Evolutionary conservation across 2,329 filamentous ascomycete species (phyloP).

Genomic region (Cadophora luteo-olivacea): DNA sequence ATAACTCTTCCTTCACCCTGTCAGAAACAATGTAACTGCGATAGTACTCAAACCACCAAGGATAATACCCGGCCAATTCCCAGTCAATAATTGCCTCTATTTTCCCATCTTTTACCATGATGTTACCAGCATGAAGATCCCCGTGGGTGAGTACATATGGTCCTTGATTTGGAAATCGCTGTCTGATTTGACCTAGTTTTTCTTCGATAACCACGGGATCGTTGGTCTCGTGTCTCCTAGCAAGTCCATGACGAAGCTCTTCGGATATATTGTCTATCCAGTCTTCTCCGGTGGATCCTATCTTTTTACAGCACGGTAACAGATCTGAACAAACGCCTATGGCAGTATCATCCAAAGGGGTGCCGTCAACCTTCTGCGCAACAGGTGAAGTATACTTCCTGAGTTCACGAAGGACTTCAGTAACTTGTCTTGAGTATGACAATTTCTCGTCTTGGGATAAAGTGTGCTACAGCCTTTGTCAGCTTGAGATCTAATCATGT

Average conservation of each 20-base stretch:
- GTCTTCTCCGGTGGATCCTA: constrained; percentile 26
- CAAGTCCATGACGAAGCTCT: constrained; percentile 27
- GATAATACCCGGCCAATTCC: constrained; percentile 48
- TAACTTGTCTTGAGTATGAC: constrained; percentile 24
- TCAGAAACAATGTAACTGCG: not conserved
- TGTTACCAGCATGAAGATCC: constrained; percentile 48
- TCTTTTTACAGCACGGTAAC: constrained; percentile 27
- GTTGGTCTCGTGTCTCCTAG: constrained; percentile 21
- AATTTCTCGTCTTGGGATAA: constrained; percentile 24
- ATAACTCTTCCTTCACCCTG: constrained; percentile 13
- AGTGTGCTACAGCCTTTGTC: not conserved
- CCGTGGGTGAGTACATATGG: constrained; percentile 50
- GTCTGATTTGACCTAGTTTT: constrained; percentile 25
- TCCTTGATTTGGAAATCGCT: constrained; percentile 27
- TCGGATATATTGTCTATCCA: constrained; percentile 29
- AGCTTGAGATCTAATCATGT: not conserved
- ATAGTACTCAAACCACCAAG: constrained; percentile 49
- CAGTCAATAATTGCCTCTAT: constrained; percentile 50
- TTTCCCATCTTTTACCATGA: constrained; percentile 48
- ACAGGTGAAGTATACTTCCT: constrained; percentile 28
- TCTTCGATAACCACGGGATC: constrained; percentile 27
- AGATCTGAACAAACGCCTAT: constrained; percentile 19
- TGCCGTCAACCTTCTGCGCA: constrained; percentile 26
- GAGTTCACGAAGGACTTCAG: constrained; percentile 18
- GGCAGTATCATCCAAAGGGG: constrained; percentile 20